A percentile compares a stretch with the other conserved stretches of the same genome.
Conservation (phyloP, 306 rosid genomes). For the Echinosophora koreensis region DNA sequence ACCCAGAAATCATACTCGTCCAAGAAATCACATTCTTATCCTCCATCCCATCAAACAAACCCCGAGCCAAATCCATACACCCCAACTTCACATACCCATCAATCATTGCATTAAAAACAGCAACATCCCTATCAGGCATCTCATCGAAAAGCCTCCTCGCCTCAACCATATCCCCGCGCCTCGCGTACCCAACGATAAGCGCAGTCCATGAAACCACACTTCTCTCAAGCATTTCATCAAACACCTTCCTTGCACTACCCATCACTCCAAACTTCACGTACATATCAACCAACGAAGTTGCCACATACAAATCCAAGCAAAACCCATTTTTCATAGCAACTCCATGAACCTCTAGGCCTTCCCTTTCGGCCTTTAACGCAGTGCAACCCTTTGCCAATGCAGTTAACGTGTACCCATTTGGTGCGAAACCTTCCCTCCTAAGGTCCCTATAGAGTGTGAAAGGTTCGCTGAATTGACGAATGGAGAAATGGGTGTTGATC, state of each 20-base stretch:
- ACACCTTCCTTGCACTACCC: constrained; percentile 61
- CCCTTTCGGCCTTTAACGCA: constrained; percentile 37
- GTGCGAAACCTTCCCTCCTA: constrained; percentile 49
- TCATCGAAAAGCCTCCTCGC: constrained; percentile 67
- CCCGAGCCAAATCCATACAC: constrained; percentile 58
- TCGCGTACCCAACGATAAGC: constrained; percentile 67
- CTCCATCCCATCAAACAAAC: constrained; percentile 63
- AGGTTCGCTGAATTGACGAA: constrained; percentile 50
- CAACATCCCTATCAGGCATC: constrained; percentile 65
- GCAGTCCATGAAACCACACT: constrained; percentile 73
- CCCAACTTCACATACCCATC: constrained; percentile 73
- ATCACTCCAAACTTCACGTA: constrained; percentile 58
- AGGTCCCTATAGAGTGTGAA: constrained; percentile 62
- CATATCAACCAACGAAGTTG: constrained; percentile 75
- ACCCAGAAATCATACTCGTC: constrained; percentile 77
- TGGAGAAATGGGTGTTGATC: constrained; percentile 53
- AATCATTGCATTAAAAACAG: constrained; percentile 66
- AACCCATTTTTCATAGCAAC: constrained; percentile 61
- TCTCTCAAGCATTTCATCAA: constrained; percentile 67
- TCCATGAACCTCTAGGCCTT: constrained; percentile 61
- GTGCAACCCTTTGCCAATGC: constrained; percentile 63
- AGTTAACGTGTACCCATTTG: constrained; percentile 58
- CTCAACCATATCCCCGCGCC: constrained; percentile 62
- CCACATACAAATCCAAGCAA: constrained; percentile 59
- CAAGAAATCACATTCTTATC: constrained; percentile 69